Conservation (phyloP, 495 filamentous ascomycete genomes). For the Parachaetomium inaequale region DNA sequence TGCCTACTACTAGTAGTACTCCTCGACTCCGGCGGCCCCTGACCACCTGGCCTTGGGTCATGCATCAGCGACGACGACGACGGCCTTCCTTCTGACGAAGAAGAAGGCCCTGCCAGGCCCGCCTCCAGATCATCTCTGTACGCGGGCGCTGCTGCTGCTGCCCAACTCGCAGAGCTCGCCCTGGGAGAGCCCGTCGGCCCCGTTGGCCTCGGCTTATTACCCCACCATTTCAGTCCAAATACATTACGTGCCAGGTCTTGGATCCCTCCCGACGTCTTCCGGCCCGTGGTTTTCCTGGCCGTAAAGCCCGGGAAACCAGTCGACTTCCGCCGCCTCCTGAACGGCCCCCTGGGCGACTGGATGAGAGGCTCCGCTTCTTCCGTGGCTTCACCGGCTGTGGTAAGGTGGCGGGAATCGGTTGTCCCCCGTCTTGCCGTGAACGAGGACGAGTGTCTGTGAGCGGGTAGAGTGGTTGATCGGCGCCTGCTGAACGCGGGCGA, state of each 20-base stretch:
- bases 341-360: slow-evolving; percentile 29
- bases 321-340: slow-evolving; percentile 45
- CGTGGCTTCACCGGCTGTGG: slow-evolving; percentile 14
- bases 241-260: slow-evolving; percentile 39
- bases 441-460: slow-evolving; percentile 29
- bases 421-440: slow-evolving; percentile 25
- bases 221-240: slow-evolving; percentile 44
- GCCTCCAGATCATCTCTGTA: slow-evolving; percentile 20
- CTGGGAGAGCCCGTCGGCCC: slow-evolving; percentile 4
- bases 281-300: slow-evolving; percentile 34
- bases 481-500: slow-evolving; percentile 28
- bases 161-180: not conserved
- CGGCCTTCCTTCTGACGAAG: not conserved
- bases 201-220: slow-evolving; percentile 11
- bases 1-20: slow-evolving; percentile 5
- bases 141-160: not conserved
- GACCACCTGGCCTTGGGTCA: slow-evolving; percentile 4
- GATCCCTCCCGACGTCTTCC: slow-evolving; percentile 32
- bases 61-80: not conserved
- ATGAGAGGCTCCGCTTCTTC: slow-evolving; percentile 20
- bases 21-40: not conserved
- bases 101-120: not conserved
- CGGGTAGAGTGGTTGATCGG: slow-evolving; percentile 40
- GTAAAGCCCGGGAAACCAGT: slow-evolving; percentile 54
- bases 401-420: slow-evolving; percentile 29